A percentile compares a stretch with the other conserved stretches of the same genome.
These are phyloP conservation scores for Actinomortierella ambigua DNA, from an alignment of 371 early-diverging fungal species.

Conservation along the genomic window DNA sequence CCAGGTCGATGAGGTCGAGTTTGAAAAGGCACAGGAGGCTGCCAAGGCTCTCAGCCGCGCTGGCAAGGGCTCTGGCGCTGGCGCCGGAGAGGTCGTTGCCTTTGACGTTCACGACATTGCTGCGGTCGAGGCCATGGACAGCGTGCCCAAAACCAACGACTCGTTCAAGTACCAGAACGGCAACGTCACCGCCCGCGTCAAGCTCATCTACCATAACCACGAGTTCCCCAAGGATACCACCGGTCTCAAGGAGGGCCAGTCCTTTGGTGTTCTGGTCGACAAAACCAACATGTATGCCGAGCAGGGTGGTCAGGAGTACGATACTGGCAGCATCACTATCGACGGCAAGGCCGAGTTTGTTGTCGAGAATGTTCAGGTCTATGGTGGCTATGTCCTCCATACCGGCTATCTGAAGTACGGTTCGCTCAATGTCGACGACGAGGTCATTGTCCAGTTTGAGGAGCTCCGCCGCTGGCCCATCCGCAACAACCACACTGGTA, in stretches of 20 bases:
- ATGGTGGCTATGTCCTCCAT: conserved; percentile 97
- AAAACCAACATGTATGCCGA: conserved; percentile 99
- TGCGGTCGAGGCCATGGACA: conserved; percentile 74
- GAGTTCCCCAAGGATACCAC: conserved; percentile 56
- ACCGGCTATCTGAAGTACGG: conserved; percentile 95
- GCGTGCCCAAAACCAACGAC: conserved; percentile 91
- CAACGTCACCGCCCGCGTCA: conserved; percentile 71
- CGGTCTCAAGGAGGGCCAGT: conserved; percentile 51
- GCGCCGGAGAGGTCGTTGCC: conserved; percentile 65
- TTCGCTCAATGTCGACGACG: conserved; percentile 65
- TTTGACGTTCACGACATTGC: conserved; percentile 94
- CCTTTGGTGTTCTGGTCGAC: conserved; percentile 93
- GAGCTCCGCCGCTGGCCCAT: conserved; percentile 88
- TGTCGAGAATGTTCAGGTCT: conserved; percentile 97
- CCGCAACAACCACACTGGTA: conserved; percentile 97
- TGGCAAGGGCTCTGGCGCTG: conserved; percentile 63
- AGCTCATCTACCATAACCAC: conserved; percentile 73
- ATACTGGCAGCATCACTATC: conserved; percentile 91
- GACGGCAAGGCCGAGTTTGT: conserved; percentile 87
- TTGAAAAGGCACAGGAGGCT: conserved; percentile 80
- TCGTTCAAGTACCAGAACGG: conserved; percentile 81
- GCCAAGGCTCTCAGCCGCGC: conserved; percentile 85
- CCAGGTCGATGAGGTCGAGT: conserved; percentile 85
- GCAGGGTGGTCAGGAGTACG: conserved; percentile 98
- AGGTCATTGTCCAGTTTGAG: conserved; percentile 86